Conservation (phyloP, 441 rosid species). For the Gossypium davidsonii region DNA sequence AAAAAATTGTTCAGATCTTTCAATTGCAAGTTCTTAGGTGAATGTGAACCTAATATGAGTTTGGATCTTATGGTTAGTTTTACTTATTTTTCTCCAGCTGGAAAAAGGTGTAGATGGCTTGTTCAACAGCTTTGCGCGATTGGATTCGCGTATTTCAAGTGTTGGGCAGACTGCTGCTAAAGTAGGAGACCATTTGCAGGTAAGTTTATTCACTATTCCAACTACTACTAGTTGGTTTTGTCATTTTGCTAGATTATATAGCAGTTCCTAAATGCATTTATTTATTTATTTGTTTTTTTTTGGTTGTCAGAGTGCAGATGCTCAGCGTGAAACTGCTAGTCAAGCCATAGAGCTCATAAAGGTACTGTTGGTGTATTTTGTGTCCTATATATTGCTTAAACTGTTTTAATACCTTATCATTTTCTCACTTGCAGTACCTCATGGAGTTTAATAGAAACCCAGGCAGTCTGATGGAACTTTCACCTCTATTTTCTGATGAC, state of each 20-base stretch:
- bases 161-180: conserved; percentile 99
- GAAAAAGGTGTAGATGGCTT: conserved; percentile 97
- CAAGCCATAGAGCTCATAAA: conserved; percentile 96
- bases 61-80: not conserved
- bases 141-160: conserved; percentile 97
- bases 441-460: conserved; percentile 99
- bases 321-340: conserved; percentile 98
- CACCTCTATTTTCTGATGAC: conserved; percentile 96
- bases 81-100: conserved; percentile 41
- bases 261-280: conserved; percentile 9
- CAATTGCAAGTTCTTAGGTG: conserved; percentile 8
- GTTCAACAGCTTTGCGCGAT: conserved; percentile 95
- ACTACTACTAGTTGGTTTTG: conserved; percentile 4
- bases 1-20: not conserved
- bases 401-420: conserved; percentile 21
- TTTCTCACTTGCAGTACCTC: conserved; percentile 64
- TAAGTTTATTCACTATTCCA: conserved; percentile 17
- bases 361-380: conserved; percentile 38
- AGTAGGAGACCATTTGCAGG: conserved; percentile 99
- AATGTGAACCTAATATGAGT: not conserved
- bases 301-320: conserved; percentile 86
- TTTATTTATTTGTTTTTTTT: conserved; percentile 10
- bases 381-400: not conserved
- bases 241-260: not conserved
- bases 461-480: conserved; percentile 96